phyloP scores from a whole-genome alignment of 345 rosid genomes.

The Eucalyptus microcorys region DNA sequence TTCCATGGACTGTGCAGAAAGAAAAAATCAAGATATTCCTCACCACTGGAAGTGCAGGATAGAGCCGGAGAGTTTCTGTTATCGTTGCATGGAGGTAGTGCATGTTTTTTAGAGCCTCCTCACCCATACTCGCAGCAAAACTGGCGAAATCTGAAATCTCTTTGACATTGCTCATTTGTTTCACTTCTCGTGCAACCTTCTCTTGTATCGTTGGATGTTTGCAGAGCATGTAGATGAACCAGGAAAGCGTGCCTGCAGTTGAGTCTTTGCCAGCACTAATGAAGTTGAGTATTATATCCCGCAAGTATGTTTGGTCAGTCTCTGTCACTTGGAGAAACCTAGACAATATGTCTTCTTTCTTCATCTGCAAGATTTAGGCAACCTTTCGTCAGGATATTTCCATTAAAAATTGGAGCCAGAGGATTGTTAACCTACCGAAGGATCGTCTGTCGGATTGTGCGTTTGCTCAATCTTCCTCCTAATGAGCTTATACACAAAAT shows the following conservation, averaged over 20 bases:
- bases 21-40: background rate
- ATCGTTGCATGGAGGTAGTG: conserved; percentile 47
- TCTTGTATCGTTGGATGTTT: conserved; percentile 32
- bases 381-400: background rate
- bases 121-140: conserved; percentile 16
- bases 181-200: conserved; percentile 30
- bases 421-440: conserved; percentile 14
- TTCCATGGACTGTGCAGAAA: background rate
- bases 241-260: conserved; percentile 44
- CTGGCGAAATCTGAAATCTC: background rate
- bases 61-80: conserved; percentile 47
- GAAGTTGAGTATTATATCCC: conserved; percentile 49
- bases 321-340: conserved; percentile 36
- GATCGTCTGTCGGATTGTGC: conserved; percentile 12
- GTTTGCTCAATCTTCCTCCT: conserved; percentile 22
- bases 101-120: conserved; percentile 37
- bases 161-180: background rate
- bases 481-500: conserved; percentile 42
- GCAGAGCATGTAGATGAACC: conserved; percentile 51
- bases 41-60: conserved; percentile 59
- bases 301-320: conserved; percentile 22
- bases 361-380: conserved; percentile 8
- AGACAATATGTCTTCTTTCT: conserved; percentile 47
- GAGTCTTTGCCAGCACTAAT: conserved; percentile 65
- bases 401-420: background rate